Evolutionary conservation across 2,329 filamentous ascomycete species (phyloP), one percentile per base, ranked within the genome.

Genomic region (Talaromyces sp.): DNA sequence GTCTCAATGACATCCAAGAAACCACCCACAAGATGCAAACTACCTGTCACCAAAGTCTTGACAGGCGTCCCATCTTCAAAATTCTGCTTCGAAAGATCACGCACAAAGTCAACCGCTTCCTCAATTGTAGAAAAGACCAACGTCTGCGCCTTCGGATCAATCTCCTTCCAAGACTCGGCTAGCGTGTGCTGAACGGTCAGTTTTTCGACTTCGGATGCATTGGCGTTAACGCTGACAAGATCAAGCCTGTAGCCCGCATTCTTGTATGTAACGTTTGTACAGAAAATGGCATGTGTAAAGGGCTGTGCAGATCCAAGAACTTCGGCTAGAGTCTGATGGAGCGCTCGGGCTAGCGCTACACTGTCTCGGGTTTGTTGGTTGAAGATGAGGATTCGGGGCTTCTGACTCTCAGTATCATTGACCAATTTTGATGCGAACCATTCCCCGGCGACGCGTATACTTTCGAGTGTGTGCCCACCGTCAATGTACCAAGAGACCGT

Each of bases 301-400:
- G 83, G 77, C 43, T 76, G 76, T 56, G 71, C 72, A 47, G 78
- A 71, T 66, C 77, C 58, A 63, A 82, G 58, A 65, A 79, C 72
- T 63, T 78, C 67, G 54, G 76, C 72, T 61, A 91, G 79, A 2
- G 86, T 86, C 10, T 81, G 74, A 64, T 92, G 82, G 1, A 97
- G 80, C 0, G 83, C 84, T 36, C 78, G 79, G 2, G 94, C 85
- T 1, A 96, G 83, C 17, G 85, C 81, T 3, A 81, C 79, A 5
- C 91, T 91, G 72, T 97, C 89, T 36, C 93, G 87, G 10, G 92
- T 92, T 74, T 97, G 92, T 77, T 97, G 94, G 77, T 97, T 97
- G 83, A 98, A 98, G 58, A 98, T 84, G 54, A 98, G 80, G 65
- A 90, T 82, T 0, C 91, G 81, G 5, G 80, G 75, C 53, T 81